Base-by-base conservation (phyloP, 176 grass and related monocot genomes). In the Metroxylon sagu region DNA sequence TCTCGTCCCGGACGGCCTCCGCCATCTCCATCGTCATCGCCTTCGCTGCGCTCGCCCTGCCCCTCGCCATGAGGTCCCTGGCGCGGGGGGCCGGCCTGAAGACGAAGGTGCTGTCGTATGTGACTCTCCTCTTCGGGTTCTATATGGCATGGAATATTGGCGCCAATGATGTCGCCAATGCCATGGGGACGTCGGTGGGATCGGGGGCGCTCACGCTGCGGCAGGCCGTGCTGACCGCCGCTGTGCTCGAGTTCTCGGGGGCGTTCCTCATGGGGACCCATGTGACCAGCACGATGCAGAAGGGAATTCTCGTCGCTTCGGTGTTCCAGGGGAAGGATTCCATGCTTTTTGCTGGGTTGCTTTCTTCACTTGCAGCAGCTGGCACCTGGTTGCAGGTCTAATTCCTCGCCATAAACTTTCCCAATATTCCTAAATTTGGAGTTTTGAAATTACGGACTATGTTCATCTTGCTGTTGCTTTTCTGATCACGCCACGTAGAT, bases 121-220 rank as follows among this genome's bases (percentile, higher is more conserved):
- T 92, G 14, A 98, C 87, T 1, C 56, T 98, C 7, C 50, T 98
- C 7, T 76, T 57, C 43, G 93, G 93, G 58, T 98, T 98, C 77
- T 98, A 98, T 62, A 98, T 98, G 87, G 93, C 93, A 31, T 98
- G 93, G 81, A 98, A 98, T 35, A 98, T 98, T 48, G 93, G 93
- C 4, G 93, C 93, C 1, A 98, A 98, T 66, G 93, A 98, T 64
- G 93, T 98, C 19, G 93, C 93, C 1, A 98, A 98, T 71, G 93
- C 93, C 73, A 98, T 98, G 93, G 93, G 93, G 25, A 98, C 93
- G 5, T 98, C 93, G 17, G 93, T 98, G 19, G 93, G 93, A 7
- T 98, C 93, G 5, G 93, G 93, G 18, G 93, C 93, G 35, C 66
- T 98, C 74, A 92, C 93, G 26, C 81, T 98, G 49, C 68, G 93